Base-by-base conservation (phyloP, 495 filamentous ascomycete genomes). In the Xylaria sp. region DNA sequence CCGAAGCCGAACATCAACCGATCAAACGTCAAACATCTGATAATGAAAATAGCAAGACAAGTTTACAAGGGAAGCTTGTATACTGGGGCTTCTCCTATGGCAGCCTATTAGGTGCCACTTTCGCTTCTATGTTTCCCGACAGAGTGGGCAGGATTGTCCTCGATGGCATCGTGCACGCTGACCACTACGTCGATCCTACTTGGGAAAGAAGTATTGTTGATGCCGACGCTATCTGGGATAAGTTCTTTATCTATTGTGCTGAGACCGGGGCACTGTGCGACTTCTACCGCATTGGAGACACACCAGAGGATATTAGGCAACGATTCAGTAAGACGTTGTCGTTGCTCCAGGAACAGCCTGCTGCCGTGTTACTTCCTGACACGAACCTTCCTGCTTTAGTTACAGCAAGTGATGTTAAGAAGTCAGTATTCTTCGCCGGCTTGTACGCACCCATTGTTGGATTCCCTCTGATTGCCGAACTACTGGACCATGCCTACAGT, bases 81-180 rank as follows among this genome's bases (percentile, higher is more conserved):
- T 90, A 88, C 70, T 90, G 88, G 88, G 89, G 89, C 0, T 85
- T 89, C 9, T 89, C 86, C 0, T 91, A 91, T 71, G 89, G 89
- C 1, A 88, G 87, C 1, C 69, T 88, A 2, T 76, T 91, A 0
- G 89, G 89, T 0, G 77, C 83, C 67, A 90, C 85, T 53, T 84
- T 83, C 35, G 79, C 82, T 12, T 75, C 73, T 12, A 82, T 82
- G 81, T 84, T 82, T 68, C 82, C 81, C 0, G 78, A 82, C 9
- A 74, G 76, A 52, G 81, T 84, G n/a, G 82, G 82, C 15, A 76
- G 81, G 41, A 0, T 84, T 61, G 46, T 84, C 24, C 31, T 84
- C 15, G 82, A 84, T 21, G 82, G 82, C 8, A 80, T 84, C 43
- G 80, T 83, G 24, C 80, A 84, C 48, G 78, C 80, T 17, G 81